Percentiles rank a stretch among this genome's conserved stretches.
Conservation (phyloP, 2,329 filamentous ascomycete species). For the Diaporthe vaccinii region DNA sequence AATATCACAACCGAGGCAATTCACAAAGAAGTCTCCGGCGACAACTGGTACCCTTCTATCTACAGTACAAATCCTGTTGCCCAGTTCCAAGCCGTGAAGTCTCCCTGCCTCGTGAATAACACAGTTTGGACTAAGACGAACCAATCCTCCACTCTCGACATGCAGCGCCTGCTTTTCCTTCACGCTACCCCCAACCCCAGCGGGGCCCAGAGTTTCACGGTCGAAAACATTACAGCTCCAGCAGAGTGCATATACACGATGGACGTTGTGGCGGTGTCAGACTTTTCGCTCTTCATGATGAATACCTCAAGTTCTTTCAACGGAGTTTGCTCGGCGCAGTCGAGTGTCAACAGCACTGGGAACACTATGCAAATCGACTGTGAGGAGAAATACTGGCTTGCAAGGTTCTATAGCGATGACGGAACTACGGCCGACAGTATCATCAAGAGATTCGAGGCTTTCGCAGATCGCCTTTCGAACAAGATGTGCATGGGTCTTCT, state of each 20-base stretch:
- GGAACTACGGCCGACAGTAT: not conserved
- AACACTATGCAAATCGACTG: not conserved
- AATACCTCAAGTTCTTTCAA: too few relatives aligned
- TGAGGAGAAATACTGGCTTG: not conserved
- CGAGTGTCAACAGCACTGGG: too few relatives aligned
- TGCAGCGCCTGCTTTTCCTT: not conserved
- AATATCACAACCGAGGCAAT: not conserved
- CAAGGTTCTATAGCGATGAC: not conserved
- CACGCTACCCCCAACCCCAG: not conserved
- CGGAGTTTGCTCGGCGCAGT: too few relatives aligned
- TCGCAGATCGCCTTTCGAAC: not conserved
- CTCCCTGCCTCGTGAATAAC: not conserved
- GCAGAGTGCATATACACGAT: not conserved
- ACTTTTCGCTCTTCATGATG: too few relatives aligned
- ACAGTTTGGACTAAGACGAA: not conserved
- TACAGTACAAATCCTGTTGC: not conserved
- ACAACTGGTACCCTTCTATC: too few relatives aligned
- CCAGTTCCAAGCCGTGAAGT: not conserved
- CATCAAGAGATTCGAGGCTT: not conserved
- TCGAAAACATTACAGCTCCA: not conserved
- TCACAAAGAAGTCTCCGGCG: too few relatives aligned
- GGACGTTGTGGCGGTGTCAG: too few relatives aligned
- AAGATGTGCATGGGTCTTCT: not conserved
- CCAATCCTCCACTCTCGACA: not conserved
- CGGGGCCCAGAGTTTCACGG: not conserved